Evolutionary conservation across 1,284 basidiomycete species (phyloP).

Genomic region (Cryptococcus amylolentus): DNA sequence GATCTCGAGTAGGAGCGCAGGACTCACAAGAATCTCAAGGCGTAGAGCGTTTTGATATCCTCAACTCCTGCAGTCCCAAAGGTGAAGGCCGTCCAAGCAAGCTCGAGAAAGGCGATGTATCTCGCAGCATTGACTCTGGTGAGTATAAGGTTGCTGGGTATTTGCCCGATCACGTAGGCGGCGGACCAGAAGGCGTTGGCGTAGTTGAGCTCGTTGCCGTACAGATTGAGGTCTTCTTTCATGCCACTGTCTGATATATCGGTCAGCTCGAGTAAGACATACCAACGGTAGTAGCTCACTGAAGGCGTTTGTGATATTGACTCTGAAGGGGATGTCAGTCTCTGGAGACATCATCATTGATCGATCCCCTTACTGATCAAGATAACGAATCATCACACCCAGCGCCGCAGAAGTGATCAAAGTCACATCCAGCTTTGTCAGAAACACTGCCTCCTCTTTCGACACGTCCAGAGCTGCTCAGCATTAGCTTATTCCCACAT

Average conservation of each 20-base stretch:
- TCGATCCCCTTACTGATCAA: conserved; percentile 18
- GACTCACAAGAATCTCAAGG: conserved; percentile 28
- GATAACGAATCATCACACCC: conserved; percentile 32
- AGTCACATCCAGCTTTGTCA: conserved; percentile 31
- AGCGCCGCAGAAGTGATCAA: conserved; percentile 28
- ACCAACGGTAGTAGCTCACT: conserved; percentile 5
- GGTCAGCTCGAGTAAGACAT: background rate
- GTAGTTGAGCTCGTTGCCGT: conserved; percentile 60
- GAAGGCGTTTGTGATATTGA: conserved; percentile 29
- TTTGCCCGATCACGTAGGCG: conserved; percentile 33
- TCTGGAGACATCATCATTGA: background rate
- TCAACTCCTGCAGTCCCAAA: conserved; percentile 25
- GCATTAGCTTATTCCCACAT: background rate
- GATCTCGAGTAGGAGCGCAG: background rate
- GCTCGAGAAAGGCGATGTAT: conserved; percentile 30
- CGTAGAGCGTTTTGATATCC: conserved; percentile 23
- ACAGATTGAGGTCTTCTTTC: conserved; percentile 59
- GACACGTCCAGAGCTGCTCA: conserved; percentile 15
- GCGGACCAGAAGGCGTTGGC: conserved; percentile 33
- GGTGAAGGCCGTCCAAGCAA: conserved; percentile 26
- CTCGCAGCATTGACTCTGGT: conserved; percentile 26
- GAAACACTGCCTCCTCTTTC: conserved; percentile 25
- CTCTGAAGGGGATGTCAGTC: conserved; percentile 2
- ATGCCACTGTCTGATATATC: conserved; percentile 37
- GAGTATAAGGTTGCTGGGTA: conserved; percentile 26